Conservation (phyloP, 768 basidiomycete species). For the Suillus paluster region DNA sequence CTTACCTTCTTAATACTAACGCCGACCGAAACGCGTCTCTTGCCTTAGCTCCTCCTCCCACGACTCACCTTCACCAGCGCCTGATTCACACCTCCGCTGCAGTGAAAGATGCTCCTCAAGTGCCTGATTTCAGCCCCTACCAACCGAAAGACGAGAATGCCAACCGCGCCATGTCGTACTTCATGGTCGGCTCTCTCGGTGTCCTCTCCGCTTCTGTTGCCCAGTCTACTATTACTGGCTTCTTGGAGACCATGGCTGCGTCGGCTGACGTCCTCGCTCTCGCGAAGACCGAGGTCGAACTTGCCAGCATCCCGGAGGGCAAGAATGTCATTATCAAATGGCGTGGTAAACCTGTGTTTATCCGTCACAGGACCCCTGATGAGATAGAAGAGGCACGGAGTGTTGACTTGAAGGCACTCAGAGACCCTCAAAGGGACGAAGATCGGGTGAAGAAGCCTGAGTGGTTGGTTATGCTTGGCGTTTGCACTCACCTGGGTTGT, state of each 20-base stretch:
- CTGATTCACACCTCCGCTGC: constrained; percentile 78
- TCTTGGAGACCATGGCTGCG: constrained; percentile 94
- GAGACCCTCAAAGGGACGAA: constrained; percentile 93
- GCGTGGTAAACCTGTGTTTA: constrained; percentile 99
- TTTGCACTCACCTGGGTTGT: constrained; percentile 98
- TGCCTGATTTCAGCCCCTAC: constrained; percentile 90
- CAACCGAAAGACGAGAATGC: constrained; percentile 63
- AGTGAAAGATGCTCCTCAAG: constrained; percentile 72
- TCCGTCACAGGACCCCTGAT: constrained; percentile 88
- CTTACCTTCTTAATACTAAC: constrained; percentile 19
- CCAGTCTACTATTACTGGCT: constrained; percentile 92
- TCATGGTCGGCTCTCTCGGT: constrained; percentile 92
- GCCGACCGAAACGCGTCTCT: constrained; percentile 11
- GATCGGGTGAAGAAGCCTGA: constrained; percentile 91
- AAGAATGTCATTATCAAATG: constrained; percentile 98
- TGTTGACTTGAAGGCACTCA: constrained; percentile 82
- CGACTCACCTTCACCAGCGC: constrained; percentile 63
- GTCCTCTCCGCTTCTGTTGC: constrained; percentile 93
- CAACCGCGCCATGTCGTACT: constrained; percentile 83
- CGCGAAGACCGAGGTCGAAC: constrained; percentile 96
- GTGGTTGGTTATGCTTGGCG: constrained; percentile 92
- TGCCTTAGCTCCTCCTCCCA: constrained; percentile 50
- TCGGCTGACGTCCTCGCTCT: constrained; percentile 97
- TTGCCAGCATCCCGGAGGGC: constrained; percentile 90
- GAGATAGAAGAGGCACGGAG: constrained; percentile 94